Base-by-base conservation (phyloP, 2,329 filamentous ascomycete species). In the Aquanectria penicillioides region DNA sequence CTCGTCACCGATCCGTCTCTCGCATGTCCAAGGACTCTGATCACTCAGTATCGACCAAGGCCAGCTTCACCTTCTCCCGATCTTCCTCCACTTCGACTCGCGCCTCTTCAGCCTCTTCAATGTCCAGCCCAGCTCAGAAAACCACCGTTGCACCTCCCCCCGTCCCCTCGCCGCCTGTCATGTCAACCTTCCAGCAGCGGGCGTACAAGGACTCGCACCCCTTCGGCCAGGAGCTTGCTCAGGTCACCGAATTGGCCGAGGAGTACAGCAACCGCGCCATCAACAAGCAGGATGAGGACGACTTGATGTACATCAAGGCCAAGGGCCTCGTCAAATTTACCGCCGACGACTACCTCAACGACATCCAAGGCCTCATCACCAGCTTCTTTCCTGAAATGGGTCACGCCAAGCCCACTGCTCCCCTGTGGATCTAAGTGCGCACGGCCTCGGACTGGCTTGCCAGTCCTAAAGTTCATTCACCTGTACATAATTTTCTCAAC, bases 161-260 rank as follows among this genome's bases (percentile, higher is more conserved):
- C 1, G 62, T 73, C n/a, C 73, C 74, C 12, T 37, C 63, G 5
- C 59, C 73, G 44, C 71, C 72, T 52, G 66, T 72, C 46, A 64
- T 74, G 47, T 63, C 75, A 23, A 64, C 72, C 65, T 74, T 69
- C 72, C 76, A 77, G 53, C 80, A 80, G 23, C 67, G 59, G 20
- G 41, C 59, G 40, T 46, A 61, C 64, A 76, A 78, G 71, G 75
- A 80, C 23, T 68, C 77, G 40, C 87, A 95, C 74, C 94, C 94
- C 0, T 98, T 98, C 70, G 92, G 92, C 50, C 89, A 90, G 47
- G 95, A 99, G 77, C 81, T 98, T 50, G 93, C 92, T 55, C 91
- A 98, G 77, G 92, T 98, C 20, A 93, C 93, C 50, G 95, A 98
- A 77, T 85, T 97, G 13, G 94, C 90, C 0, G 95, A 98, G 77